A percentile compares a stretch with the other conserved stretches of the same genome.
Conservation (phyloP, 2,329 filamentous ascomycete genomes). For the Septoria linicola region DNA sequence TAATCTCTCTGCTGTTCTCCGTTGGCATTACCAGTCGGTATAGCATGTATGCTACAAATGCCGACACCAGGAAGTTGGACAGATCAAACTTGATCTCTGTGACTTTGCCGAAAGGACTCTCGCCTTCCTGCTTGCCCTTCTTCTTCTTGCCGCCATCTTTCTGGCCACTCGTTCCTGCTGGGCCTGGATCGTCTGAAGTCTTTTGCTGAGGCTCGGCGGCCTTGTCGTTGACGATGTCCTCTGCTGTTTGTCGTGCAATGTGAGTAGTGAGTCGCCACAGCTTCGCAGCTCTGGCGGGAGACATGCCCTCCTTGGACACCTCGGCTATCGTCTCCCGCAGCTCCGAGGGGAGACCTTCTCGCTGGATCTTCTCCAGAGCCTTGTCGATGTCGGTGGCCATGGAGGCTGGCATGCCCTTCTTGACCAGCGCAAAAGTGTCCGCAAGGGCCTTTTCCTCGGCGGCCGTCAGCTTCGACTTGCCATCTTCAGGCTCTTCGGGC, state of each 20-base stretch:
- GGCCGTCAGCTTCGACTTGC: conserved; percentile 49
- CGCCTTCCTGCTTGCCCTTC: conserved; percentile 30
- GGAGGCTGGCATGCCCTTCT: conserved; percentile 59
- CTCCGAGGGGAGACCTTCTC: conserved; percentile 68
- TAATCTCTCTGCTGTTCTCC: conserved; percentile 75
- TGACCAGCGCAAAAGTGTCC: conserved; percentile 56
- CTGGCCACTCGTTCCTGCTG: conserved; percentile 39
- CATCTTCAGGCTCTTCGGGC: conserved; percentile 41
- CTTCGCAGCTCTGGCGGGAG: conserved; percentile 63
- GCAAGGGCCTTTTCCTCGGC: conserved; percentile 61
- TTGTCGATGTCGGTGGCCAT: conserved; percentile 61
- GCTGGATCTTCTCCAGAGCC: conserved; percentile 62
- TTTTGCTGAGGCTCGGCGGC: conserved; percentile 43
- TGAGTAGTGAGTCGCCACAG: conserved; percentile 57
- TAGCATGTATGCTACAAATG: conserved; percentile 62
- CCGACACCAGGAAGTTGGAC: conserved; percentile 56
- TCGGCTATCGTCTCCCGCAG: conserved; percentile 63
- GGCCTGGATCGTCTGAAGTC: conserved; percentile 47
- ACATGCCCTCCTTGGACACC: conserved; percentile 52
- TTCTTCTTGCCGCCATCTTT: conserved; percentile 44
- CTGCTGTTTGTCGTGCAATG: conserved; percentile 54
- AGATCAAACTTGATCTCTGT: conserved; percentile 56
- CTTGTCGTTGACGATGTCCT: conserved; percentile 40
- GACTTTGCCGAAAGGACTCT: conserved; percentile 40
- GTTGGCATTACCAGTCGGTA: conserved; percentile 66